Percentiles rank a stretch among this genome's conserved stretches.
Conservation (phyloP, 1,284 basidiomycete species). For the Puccinia horiana region DNA sequence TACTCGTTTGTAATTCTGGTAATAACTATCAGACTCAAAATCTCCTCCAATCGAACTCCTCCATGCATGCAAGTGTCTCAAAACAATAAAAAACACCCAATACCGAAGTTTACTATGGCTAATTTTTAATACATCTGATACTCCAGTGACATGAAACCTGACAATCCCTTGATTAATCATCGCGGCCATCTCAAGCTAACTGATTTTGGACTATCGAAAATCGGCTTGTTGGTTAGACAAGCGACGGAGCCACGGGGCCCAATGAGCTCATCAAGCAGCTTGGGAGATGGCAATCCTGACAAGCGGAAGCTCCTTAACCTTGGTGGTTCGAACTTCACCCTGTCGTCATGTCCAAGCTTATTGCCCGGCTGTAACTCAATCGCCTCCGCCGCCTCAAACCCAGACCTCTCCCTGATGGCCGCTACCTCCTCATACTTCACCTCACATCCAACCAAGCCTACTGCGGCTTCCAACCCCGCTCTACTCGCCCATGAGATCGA, state of each 20-base stretch:
- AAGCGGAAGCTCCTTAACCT: constrained; percentile 56
- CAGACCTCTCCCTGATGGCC: constrained; percentile 32
- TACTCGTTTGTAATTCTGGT: no score
- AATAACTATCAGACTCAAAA: no score
- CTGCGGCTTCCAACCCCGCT: not conserved
- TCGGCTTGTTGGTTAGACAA: constrained; percentile 94
- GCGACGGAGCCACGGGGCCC: constrained; percentile 69
- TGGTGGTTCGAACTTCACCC: not conserved
- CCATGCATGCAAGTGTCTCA: not conserved
- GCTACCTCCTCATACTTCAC: constrained; percentile 39
- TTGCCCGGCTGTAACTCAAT: not conserved
- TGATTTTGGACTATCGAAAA: constrained; percentile 94
- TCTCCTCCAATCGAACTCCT: no score
- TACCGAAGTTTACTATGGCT: no score
- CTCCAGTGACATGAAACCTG: constrained; percentile 88
- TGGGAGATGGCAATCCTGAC: constrained; percentile 63
- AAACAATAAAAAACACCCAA: no score
- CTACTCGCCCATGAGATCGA: constrained; percentile 1
- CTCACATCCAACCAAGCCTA: not conserved
- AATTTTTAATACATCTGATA: constrained; percentile 10
- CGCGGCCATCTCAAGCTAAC: constrained; percentile 95
- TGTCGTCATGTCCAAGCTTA: no score
- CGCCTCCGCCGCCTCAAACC: constrained; percentile 23
- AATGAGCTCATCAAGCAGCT: constrained; percentile 60
- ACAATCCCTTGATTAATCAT: constrained; percentile 93